These are phyloP conservation scores for Phytophthora capsici DNA, from an alignment of 352 stramenopile species.

Conservation along the genomic window DNA sequence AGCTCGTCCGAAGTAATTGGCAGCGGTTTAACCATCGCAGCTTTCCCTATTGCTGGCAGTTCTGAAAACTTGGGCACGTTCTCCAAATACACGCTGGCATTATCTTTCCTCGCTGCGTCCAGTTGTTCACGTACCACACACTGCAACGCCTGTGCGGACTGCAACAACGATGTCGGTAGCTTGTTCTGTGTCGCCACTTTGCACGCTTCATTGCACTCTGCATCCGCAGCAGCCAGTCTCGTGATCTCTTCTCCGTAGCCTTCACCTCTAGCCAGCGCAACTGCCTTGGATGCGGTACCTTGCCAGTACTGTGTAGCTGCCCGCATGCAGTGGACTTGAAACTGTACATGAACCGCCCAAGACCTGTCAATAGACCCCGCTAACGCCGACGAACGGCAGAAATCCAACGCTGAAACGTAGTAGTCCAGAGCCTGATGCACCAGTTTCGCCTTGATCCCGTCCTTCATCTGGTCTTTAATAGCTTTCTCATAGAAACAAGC, in stretches of 20 bases:
- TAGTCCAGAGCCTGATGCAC: slow-evolving; percentile 79
- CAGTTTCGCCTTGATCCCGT: slow-evolving; percentile 84
- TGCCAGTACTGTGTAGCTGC: slow-evolving; percentile 84
- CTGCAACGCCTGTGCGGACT: slow-evolving; percentile 66
- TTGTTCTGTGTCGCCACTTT: slow-evolving; percentile 70
- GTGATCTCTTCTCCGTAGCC: slow-evolving; percentile 85
- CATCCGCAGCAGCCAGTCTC: slow-evolving; percentile 58
- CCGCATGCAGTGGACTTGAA: slow-evolving; percentile 76
- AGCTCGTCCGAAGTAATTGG: slow-evolving; percentile 57
- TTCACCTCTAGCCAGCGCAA: slow-evolving; percentile 52
- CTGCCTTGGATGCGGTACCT: slow-evolving; percentile 66
- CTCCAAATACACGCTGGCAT: slow-evolving; percentile 83
- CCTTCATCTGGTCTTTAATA: slow-evolving; percentile 89
- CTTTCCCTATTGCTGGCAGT: slow-evolving; percentile 63
- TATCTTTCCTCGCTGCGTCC: slow-evolving; percentile 73
- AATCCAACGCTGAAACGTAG: slow-evolving; percentile 64
- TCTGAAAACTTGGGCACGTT: slow-evolving; percentile 69
- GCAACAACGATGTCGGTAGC: slow-evolving; percentile 56
- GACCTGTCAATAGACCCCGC: slow-evolving; percentile 62
- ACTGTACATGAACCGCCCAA: slow-evolving; percentile 70
- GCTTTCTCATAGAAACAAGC: slow-evolving; percentile 94
- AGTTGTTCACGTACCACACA: slow-evolving; percentile 64
- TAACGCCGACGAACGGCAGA: slow-evolving; percentile 59
- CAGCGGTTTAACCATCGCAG: slow-evolving; percentile 71
- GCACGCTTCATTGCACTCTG: slow-evolving; percentile 61